Evolutionary conservation across 257 asterid species (phyloP).

Genomic region (Solanum raphanifolium): DNA sequence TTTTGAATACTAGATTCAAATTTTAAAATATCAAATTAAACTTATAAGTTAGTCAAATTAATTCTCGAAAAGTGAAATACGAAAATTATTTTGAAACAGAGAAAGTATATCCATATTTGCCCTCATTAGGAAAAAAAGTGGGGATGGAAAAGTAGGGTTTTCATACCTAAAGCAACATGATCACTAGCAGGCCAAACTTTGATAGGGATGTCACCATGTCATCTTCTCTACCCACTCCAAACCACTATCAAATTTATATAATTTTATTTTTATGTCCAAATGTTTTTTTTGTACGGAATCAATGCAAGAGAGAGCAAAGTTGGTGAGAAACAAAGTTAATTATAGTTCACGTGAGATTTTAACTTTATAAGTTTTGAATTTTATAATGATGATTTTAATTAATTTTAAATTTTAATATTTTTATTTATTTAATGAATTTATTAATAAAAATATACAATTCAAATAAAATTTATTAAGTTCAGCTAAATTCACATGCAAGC

Average conservation of each 20-base stretch:
- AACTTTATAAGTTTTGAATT: no score
- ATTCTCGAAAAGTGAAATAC: background rate
- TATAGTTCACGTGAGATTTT: no score
- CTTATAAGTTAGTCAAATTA: background rate
- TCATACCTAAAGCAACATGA: conserved; percentile 31
- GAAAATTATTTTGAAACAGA: background rate
- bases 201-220: conserved; percentile 50
- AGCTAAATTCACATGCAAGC: no score
- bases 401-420: no score
- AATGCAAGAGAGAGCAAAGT: background rate
- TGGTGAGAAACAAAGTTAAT: background rate
- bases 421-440: no score
- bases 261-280: background rate
- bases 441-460: no score
- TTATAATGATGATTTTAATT: no score
- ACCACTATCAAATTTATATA: conserved; percentile 28
- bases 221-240: conserved; percentile 56
- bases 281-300: background rate
- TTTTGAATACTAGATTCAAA: no score
- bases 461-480: no score
- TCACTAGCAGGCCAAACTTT: conserved; percentile 35
- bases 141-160: conserved; percentile 8
- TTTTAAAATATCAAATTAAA: no score
- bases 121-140: conserved; percentile 1
- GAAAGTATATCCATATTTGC: background rate